phyloP scores from a whole-genome alignment of 208 protist genomes.

The Leishmania major region DNA sequence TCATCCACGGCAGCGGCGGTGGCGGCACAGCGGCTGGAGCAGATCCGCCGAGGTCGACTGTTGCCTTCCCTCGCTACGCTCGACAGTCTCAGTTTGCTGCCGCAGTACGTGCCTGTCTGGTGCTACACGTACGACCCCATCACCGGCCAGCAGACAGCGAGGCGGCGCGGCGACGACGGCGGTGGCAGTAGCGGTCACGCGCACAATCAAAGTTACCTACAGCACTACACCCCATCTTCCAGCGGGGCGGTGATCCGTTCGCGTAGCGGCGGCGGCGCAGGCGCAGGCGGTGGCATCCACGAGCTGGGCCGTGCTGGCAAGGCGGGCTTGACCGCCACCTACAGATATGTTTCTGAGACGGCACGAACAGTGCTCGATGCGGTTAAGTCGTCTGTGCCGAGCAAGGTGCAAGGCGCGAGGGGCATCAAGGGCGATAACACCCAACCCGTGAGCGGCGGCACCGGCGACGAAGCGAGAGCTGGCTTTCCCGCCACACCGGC shows the following conservation, averaged over 20 bases:
- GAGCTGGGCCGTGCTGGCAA: constrained; percentile 4
- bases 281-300: constrained; percentile 7
- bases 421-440: neutral
- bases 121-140: constrained; percentile 40
- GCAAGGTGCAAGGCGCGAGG: constrained; percentile 1
- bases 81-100: constrained; percentile 21
- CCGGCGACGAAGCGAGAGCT: neutral
- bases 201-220: constrained; percentile 17
- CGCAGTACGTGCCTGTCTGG: constrained; percentile 30
- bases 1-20: neutral
- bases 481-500: neutral
- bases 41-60: constrained; percentile 14
- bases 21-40: constrained; percentile 19
- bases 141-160: neutral
- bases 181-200: neutral
- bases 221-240: constrained; percentile 14
- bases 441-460: neutral
- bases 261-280: constrained; percentile 1
- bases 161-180: neutral
- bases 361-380: constrained; percentile 9
- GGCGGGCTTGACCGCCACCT: constrained; percentile 10
- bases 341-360: constrained; percentile 5
- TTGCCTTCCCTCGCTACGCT: constrained; percentile 34
- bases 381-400: constrained; percentile 2
- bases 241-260: neutral